Percentiles rank a stretch among this genome's conserved stretches.
Conservation (phyloP, 805 yeast species). For the Vanderwaltozyma tropicalis region DNA sequence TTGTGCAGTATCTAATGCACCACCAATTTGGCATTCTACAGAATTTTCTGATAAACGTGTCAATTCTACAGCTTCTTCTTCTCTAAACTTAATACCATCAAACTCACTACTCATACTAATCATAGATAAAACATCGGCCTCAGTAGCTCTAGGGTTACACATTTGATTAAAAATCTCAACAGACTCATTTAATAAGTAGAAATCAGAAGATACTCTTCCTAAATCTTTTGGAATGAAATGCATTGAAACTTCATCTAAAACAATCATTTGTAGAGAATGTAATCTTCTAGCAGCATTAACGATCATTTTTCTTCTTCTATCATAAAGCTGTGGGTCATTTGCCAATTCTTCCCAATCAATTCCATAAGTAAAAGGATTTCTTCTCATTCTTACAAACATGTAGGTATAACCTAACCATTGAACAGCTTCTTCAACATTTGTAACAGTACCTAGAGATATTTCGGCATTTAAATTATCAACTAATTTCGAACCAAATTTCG, state of each 20-base stretch:
- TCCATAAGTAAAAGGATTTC: conserved; percentile 88
- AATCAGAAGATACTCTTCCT: conserved; percentile 92
- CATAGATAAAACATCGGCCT: conserved; percentile 83
- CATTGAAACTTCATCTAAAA: conserved; percentile 76
- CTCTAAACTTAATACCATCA: conserved; percentile 78
- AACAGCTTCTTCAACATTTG: conserved; percentile 87
- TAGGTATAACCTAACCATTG: conserved; percentile 98
- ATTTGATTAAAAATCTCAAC: conserved; percentile 82
- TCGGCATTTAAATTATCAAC: conserved; percentile 95
- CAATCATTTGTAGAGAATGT: conserved; percentile 87
- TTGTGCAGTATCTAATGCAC: conserved; percentile 61
- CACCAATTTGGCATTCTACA: conserved; percentile 74
- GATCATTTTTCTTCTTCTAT: conserved; percentile 66
- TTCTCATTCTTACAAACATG: conserved; percentile 85
- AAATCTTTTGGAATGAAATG: conserved; percentile 76
- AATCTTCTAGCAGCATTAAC: conserved; percentile 69
- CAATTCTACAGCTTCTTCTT: conserved; percentile 76
- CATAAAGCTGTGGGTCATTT: conserved; percentile 71
- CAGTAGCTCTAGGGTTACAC: conserved; percentile 77
- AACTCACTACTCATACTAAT: conserved; percentile 90
- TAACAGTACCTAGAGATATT: conserved; percentile 88
- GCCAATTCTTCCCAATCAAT: conserved; percentile 77
- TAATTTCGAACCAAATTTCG: conserved; percentile 61
- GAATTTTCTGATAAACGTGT: conserved; percentile 46
- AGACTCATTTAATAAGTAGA: conserved; percentile 73